Base-by-base conservation (phyloP, 345 rosid species). In the Erysimum cheiranthoides region DNA sequence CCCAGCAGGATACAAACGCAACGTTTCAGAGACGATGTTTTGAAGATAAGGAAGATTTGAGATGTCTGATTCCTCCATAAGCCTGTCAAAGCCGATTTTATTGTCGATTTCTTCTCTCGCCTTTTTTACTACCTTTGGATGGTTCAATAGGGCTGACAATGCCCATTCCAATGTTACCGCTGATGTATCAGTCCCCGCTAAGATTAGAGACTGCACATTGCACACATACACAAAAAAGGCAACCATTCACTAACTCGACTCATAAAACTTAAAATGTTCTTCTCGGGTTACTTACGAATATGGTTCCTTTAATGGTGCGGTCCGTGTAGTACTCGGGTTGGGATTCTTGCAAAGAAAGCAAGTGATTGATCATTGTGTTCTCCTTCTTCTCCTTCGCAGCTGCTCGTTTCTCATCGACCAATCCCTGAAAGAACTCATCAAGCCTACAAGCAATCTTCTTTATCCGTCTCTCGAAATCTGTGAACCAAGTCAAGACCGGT, bases 321-420 rank as follows among this genome's bases (percentile, higher is more conserved):
- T 91, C 89, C 0, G 78, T 63, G 66, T 83, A 84, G 63, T 81
- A 80, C 1, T 82, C 82, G 0, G 94, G 88, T 25, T 86, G 74
- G 0, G 86, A 73, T 58, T 82, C 78, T 63, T 87, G 93, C 66
- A 84, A 17, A n/a, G 83, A 67, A 66, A 91, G 88, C 14, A 91
- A 66, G 60, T 85, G 93, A 77, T 80, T 71, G 5, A 91, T 78
- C 88, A 85, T 71, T 0, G 71, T 83, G 10, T 80, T 74, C 10
- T 38, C 47, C n/a, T 60, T 36, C 45, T 66, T 54, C 46, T 70
- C 74, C 11, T 70, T 70, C 0, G 57, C 25, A 21, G 25, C 71
- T 8, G 16, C 42, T 10, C 86, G 73, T 4, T 73, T 68, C 59
- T 85, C 86, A 54, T 91, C 90, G 10, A 91, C 58, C 49, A 89